Base-by-base conservation (phyloP, 169 alveolate species). In the Fabrea salina region DNA sequence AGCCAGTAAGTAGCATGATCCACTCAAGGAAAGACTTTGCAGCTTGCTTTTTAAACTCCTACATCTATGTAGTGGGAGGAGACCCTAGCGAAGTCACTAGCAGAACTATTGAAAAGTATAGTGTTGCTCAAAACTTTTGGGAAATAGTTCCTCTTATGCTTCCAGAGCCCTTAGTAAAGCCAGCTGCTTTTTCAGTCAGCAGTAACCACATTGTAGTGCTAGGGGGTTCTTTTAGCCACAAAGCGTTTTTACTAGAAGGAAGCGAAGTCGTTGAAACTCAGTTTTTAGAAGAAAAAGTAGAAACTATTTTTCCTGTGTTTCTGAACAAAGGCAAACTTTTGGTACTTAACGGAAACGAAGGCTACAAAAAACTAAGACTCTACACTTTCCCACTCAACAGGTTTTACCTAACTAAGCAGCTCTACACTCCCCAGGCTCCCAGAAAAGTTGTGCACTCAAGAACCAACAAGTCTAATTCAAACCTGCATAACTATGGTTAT, bases 11-110 rank as follows among this genome's bases (percentile, higher is more conserved):
- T n/a, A n/a, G n/a, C n/a, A n/a, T n/a, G n/a, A n/a, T n/a, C n/a
- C n/a, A n/a, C n/a, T n/a, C n/a, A n/a, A n/a, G n/a, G n/a, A n/a
- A n/a, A n/a, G n/a, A n/a, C n/a, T n/a, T n/a, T n/a, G n/a, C n/a
- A n/a, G n/a, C n/a, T n/a, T n/a, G n/a, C n/a, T n/a, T n/a, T n/a
- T n/a, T n/a, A n/a, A n/a, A n/a, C n/a, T n/a, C n/a, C n/a, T n/a
- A n/a, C 27, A 61, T 61, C 16, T 61, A 16, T 35, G 75, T 33
- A 25, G 56, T 37, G 0, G 75, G 75, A 37, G 75, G 75, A 4
- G 11, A n/a, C 3, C 75, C 75, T 2, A 35, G 16, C n/a, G 75
- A 61, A 37, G 30, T 16, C 2, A 54, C 37, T 16, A 54, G 75
- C 27, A 61, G n/a, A 33, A 61, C 40, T 16, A 61, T 61, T 33